A percentile compares a stretch with the other conserved stretches of the same genome.
These are phyloP conservation scores for Volvariella volvacea DNA, from an alignment of 1,284 basidiomycete species.

Conservation along the genomic window DNA sequence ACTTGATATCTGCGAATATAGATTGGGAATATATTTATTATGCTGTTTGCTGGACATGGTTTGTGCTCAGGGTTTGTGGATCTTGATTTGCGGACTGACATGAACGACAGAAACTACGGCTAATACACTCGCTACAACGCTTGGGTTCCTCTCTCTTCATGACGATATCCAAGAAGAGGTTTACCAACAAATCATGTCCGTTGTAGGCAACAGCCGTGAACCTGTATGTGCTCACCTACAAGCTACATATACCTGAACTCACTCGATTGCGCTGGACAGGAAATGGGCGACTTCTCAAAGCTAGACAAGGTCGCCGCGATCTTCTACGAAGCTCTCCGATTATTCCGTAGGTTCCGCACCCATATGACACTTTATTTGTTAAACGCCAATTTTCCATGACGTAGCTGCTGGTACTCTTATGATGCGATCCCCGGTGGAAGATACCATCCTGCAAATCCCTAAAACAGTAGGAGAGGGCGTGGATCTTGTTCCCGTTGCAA, in stretches of 20 bases:
- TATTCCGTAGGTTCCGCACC: conserved; percentile 33
- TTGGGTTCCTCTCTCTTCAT: conserved; percentile 38
- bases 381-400: conserved; percentile 1
- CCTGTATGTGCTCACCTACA: neutral
- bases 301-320: conserved; percentile 38
- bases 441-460: conserved; percentile 23
- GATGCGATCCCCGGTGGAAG: conserved; percentile 24
- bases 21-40: conserved; percentile 48
- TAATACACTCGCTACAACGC: conserved; percentile 37
- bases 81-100: too few relatives aligned
- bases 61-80: conserved; percentile 7
- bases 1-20: conserved; percentile 17
- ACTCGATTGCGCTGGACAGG: too few relatives aligned
- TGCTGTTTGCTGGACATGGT: conserved; percentile 55
- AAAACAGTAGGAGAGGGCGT: conserved; percentile 23
- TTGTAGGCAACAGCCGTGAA: conserved; percentile 27
- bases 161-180: conserved; percentile 41
- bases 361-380: conserved; percentile 3
- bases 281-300: conserved; percentile 33
- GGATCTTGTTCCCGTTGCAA: conserved; percentile 19
- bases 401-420: conserved; percentile 24
- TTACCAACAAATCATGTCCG: conserved; percentile 34
- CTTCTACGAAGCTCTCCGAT: conserved; percentile 38
- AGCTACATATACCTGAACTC: conserved; percentile 18
- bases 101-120: conserved; percentile 50